Base-by-base conservation (phyloP, 225 moss, liverwort and hornwort species). In the Sphagnum contortum region DNA sequence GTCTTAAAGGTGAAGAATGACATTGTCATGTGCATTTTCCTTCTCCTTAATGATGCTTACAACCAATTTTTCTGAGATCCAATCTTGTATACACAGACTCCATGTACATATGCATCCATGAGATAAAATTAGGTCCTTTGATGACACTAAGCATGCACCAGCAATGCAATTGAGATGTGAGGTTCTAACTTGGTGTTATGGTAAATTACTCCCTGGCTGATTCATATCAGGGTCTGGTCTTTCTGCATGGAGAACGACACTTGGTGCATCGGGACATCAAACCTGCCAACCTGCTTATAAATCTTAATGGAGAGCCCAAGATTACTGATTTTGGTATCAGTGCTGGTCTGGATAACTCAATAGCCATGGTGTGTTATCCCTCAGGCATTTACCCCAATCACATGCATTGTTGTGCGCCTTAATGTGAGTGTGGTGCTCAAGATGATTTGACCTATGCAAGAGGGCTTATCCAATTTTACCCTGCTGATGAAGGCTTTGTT, bases 241-340 rank as follows among this genome's bases (percentile, higher is more conserved):
- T 93, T 72, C 73, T 98, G 66, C 96, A 98, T 64, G 91, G 88
- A 69, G 91, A 81, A 68, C 87, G 96, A 71, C 96, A 98, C 70
- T 73, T 98, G 67, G 93, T 98, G 9, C 96, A 98, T 76, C 88
- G 96, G 61, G 96, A 98, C 76, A 98, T 98, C 65, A 98, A 98
- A 67, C 96, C 96, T 49, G 96, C 96, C 45, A 98, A 98, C 81
- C 71, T 98, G 72, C 86, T 98, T 68, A 93, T 98, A 77, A 98
- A 98, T 62, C 83, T 98, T 50, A 98, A 93, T 51, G 96, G 96
- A 57, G 96, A 98, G 80, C 93, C 96, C 9, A 98, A 98, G 72
- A 98, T 98, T 60, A 93, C 96, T n/a, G 96, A 98, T 66, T 98
- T 98, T 68, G 96, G 96, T 62, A 88, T 88, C 52, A 84, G 84